Percentiles rank a stretch among this genome's conserved stretches.
phyloP scores from a whole-genome alignment of 2,329 filamentous ascomycete genomes.

The Scedosporium boydii region DNA sequence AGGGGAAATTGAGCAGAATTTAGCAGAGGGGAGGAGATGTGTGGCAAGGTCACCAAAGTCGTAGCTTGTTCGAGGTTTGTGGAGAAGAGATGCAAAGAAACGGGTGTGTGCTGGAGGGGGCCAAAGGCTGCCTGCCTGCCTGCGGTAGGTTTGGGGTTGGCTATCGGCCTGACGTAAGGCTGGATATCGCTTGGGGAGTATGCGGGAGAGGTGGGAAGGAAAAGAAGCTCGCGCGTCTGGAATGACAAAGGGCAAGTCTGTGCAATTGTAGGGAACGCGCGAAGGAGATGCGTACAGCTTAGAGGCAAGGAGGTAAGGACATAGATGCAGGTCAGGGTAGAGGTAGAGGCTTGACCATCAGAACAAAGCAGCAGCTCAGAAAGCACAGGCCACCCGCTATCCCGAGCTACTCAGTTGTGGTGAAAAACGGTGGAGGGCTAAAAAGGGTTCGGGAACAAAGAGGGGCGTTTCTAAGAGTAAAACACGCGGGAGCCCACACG shows the following conservation, averaged over 20 bases:
- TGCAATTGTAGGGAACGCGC: background rate
- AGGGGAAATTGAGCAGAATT: background rate
- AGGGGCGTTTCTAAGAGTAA: background rate
- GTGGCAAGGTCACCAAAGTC: background rate
- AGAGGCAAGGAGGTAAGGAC: background rate
- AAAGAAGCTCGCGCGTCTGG: background rate
- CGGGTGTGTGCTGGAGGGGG: background rate
- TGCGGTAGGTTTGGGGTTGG: background rate
- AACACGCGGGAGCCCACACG: background rate
- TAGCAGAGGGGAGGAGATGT: background rate
- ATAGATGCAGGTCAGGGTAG: background rate
- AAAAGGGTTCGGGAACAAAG: background rate
- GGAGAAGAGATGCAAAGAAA: background rate
- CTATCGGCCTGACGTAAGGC: conserved; percentile 4
- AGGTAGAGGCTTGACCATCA: background rate
- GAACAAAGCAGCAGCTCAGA: background rate
- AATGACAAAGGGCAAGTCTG: background rate
- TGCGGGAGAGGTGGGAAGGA: background rate
- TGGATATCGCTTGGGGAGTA: background rate
- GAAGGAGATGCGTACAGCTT: background rate
- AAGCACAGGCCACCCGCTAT: conserved; percentile 2
- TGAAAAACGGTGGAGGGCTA: background rate
- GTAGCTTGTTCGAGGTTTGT: background rate
- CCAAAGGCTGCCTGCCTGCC: conserved; percentile 1
- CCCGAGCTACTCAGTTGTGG: background rate